These are phyloP conservation scores for Bauhinia variegata DNA, from an alignment of 306 rosid species.

Conservation along the genomic window DNA sequence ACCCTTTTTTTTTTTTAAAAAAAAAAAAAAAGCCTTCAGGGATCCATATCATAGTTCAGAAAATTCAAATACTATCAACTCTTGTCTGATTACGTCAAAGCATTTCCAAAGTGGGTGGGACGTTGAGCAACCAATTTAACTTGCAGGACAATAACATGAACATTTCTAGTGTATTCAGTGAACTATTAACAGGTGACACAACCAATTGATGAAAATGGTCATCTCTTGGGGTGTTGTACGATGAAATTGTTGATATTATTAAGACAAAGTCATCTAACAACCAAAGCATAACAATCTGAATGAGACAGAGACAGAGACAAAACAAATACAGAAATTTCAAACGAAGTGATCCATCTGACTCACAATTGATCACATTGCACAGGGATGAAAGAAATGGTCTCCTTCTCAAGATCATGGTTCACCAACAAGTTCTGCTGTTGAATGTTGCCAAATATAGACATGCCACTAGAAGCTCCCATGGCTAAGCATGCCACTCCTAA, in stretches of 20 bases:
- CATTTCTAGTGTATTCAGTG: too few relatives aligned
- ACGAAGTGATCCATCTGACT: background rate
- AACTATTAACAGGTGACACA: too few relatives aligned
- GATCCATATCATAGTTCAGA: background rate
- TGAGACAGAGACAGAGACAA: too few relatives aligned
- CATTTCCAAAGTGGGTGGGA: conserved; percentile 27
- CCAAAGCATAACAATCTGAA: too few relatives aligned
- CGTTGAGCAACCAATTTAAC: conserved; percentile 38
- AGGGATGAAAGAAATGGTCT: conserved; percentile 45
- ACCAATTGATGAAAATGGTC: too few relatives aligned
- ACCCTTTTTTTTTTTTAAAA: too few relatives aligned
- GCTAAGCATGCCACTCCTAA: conserved; percentile 72
- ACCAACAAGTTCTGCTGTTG: conserved; percentile 64
- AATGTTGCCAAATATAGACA: conserved; percentile 72
- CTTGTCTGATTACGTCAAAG: too few relatives aligned
- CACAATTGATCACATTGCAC: conserved; percentile 46
- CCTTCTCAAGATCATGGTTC: conserved; percentile 49
- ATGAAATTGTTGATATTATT: too few relatives aligned
- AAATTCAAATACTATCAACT: conserved; percentile 4
- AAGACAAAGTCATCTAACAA: too few relatives aligned
- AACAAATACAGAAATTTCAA: background rate
- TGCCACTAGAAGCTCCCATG: conserved; percentile 61
- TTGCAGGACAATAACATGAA: too few relatives aligned
- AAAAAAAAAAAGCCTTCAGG: too few relatives aligned
- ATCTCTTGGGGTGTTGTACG: too few relatives aligned